A percentile compares a stretch with the other conserved stretches of the same genome.
Conservation (phyloP, 495 filamentous ascomycete genomes). For the Hypoxylon rickii region DNA sequence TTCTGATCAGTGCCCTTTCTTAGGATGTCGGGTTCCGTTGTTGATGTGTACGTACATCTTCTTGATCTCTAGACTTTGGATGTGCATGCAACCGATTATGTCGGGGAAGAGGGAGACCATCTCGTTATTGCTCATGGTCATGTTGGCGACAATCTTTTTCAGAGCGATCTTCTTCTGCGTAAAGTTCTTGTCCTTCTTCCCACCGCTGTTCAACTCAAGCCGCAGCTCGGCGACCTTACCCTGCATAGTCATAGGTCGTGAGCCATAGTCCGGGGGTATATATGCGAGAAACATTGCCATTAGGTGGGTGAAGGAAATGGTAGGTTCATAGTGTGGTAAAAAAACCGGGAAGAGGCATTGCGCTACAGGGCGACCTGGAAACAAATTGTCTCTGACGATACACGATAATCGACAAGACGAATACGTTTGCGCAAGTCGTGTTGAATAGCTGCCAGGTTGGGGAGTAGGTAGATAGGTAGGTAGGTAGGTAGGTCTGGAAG, state of each 20-base stretch:
- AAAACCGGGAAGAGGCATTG: slow-evolving; percentile 15
- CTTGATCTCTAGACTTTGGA: slow-evolving; percentile 95
- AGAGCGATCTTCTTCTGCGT: slow-evolving; percentile 96
- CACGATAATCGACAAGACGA: slow-evolving; percentile 15
- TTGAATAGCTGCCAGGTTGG: too few relatives aligned
- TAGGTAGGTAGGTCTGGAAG: not conserved
- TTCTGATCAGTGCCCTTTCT: slow-evolving; percentile 36
- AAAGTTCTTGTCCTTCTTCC: slow-evolving; percentile 98
- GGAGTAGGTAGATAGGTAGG: too few relatives aligned
- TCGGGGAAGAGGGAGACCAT: slow-evolving; percentile 98
- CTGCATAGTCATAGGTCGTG: slow-evolving; percentile 61
- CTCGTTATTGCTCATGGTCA: slow-evolving; percentile 99
- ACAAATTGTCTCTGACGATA: slow-evolving; percentile 12
- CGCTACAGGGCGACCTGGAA: slow-evolving; percentile 14
- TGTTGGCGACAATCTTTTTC: slow-evolving; percentile 99
- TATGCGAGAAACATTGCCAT: slow-evolving; percentile 58
- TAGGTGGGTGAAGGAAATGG: slow-evolving; percentile 17
- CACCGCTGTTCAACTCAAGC: slow-evolving; percentile 87
- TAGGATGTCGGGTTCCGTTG: not conserved
- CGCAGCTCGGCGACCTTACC: slow-evolving; percentile 99
- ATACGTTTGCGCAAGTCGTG: not conserved
- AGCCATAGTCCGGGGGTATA: slow-evolving; percentile 46
- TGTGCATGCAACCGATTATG: slow-evolving; percentile 90
- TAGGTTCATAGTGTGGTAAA: slow-evolving; percentile 35
- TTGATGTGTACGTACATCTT: slow-evolving; percentile 78